These are phyloP conservation scores for Colletotrichum sp. DNA, from an alignment of 2,329 filamentous ascomycete genomes.

Conservation along the genomic window DNA sequence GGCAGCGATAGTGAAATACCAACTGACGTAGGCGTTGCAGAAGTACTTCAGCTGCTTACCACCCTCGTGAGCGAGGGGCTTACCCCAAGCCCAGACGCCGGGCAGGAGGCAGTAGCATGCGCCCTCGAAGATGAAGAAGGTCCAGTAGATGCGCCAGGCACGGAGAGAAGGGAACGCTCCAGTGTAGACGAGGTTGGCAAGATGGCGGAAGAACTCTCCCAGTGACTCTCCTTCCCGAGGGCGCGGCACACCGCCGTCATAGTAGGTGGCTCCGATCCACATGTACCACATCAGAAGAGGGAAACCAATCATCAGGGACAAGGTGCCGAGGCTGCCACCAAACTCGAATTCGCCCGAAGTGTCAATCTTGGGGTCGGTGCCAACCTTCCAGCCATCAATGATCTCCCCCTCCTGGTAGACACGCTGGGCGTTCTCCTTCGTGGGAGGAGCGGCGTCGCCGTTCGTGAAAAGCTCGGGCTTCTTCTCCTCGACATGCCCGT, in stretches of 20 bases:
- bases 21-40: constrained; percentile 87
- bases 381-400: constrained; percentile 63
- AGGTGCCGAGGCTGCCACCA: constrained; percentile 75
- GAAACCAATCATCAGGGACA: constrained; percentile 84
- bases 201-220: constrained; percentile 68
- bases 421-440: background rate
- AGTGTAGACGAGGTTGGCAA: constrained; percentile 74
- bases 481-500: constrained; percentile 16
- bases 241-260: constrained; percentile 76
- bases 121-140: constrained; percentile 85
- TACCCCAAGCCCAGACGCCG: constrained; percentile 86
- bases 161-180: constrained; percentile 82
- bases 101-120: constrained; percentile 85
- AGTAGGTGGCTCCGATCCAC: constrained; percentile 90
- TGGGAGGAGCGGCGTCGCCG: background rate
- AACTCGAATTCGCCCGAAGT: constrained; percentile 77
- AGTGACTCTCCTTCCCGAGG: constrained; percentile 66
- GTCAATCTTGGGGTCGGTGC: constrained; percentile 67
- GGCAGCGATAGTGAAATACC: constrained; percentile 83
- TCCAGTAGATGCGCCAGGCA: constrained; percentile 95
- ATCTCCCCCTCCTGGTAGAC: constrained; percentile 28
- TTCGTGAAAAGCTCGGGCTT: background rate
- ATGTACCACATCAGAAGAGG: constrained; percentile 93
- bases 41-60: constrained; percentile 92
- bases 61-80: constrained; percentile 80